Conservation (phyloP, 768 basidiomycete genomes). For the Naematelia aurantialba region DNA sequence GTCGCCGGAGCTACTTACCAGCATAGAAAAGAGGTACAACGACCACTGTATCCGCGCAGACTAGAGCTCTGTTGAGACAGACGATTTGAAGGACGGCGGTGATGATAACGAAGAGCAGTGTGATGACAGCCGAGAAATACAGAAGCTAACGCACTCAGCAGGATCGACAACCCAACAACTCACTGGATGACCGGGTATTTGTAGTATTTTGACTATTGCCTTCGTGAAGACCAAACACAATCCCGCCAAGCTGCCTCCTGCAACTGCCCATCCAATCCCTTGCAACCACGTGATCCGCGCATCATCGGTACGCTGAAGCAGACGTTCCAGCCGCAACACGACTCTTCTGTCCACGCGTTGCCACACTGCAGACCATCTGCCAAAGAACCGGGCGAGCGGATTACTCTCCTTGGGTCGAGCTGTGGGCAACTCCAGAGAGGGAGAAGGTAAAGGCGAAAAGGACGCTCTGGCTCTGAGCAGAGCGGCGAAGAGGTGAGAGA, state of each 20-base stretch:
- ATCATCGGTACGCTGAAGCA: slow-evolving; percentile 77
- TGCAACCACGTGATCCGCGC: slow-evolving; percentile 82
- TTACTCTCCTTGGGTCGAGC: slow-evolving; percentile 13
- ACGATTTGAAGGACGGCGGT: slow-evolving; percentile 88
- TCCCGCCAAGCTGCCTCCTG: slow-evolving; percentile 85
- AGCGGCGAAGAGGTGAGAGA: slow-evolving; percentile 68
- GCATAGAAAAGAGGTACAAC: slow-evolving; percentile 95
- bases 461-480: slow-evolving; percentile 70
- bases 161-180: slow-evolving; percentile 53
- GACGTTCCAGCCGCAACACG: slow-evolving; percentile 59
- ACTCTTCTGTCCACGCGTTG: slow-evolving; percentile 25
- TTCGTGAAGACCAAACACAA: slow-evolving; percentile 82
- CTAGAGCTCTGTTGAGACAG: slow-evolving; percentile 83
- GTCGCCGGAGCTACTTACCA: slow-evolving; percentile 50
- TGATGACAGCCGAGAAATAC: slow-evolving; percentile 73
- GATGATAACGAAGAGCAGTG: slow-evolving; percentile 57
- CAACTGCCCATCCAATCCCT: slow-evolving; percentile 90
- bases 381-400: slow-evolving; percentile 22
- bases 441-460: slow-evolving; percentile 59
- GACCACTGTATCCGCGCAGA: slow-evolving; percentile 66
- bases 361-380: background rate
- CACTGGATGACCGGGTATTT: slow-evolving; percentile 38
- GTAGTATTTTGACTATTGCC: slow-evolving; percentile 52
- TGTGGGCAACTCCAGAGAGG: slow-evolving; percentile 27
- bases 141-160: slow-evolving; percentile 72